Evolutionary conservation across 345 rosid species (phyloP).

Genomic region (Iberis pinnata): DNA sequence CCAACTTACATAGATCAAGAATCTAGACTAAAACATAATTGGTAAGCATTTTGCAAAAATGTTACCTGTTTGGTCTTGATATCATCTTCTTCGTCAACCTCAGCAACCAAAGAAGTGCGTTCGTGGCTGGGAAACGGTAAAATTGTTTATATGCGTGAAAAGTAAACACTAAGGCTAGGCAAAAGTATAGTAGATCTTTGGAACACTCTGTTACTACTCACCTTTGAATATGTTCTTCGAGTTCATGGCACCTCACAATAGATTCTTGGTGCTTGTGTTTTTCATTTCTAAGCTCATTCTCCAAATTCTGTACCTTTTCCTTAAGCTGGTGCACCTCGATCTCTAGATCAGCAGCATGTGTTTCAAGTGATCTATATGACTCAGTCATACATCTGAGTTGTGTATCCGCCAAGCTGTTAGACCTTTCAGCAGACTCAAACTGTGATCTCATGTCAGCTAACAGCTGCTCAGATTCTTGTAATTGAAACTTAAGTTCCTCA

Average conservation of each 20-base stretch:
- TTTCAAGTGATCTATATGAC: constrained; percentile 86
- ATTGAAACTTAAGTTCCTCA: constrained; percentile 48
- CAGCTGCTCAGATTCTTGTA: constrained; percentile 69
- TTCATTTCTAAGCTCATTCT: constrained; percentile 62
- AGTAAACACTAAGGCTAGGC: neutral
- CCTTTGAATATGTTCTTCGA: constrained; percentile 71
- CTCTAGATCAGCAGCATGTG: constrained; percentile 63
- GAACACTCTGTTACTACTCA: constrained; percentile 16
- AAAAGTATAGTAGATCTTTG: too few species aligned
- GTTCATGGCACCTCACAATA: constrained; percentile 58
- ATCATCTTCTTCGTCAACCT: constrained; percentile 39
- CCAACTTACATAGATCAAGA: neutral
- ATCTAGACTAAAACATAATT: too few species aligned
- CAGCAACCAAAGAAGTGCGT: constrained; percentile 39
- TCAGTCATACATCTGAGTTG: constrained; percentile 94
- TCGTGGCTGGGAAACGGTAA: constrained; percentile 30
- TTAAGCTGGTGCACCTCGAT: constrained; percentile 59
- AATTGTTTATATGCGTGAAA: neutral
- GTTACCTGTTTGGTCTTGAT: constrained; percentile 58
- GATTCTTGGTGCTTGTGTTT: constrained; percentile 48
- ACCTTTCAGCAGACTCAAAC: constrained; percentile 54
- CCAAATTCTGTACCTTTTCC: constrained; percentile 41
- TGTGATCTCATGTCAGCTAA: constrained; percentile 67
- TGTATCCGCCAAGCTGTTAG: constrained; percentile 77
- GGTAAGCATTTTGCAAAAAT: neutral